Conservation (phyloP, 805 yeast genomes). For the Huiozyma sinensis region DNA sequence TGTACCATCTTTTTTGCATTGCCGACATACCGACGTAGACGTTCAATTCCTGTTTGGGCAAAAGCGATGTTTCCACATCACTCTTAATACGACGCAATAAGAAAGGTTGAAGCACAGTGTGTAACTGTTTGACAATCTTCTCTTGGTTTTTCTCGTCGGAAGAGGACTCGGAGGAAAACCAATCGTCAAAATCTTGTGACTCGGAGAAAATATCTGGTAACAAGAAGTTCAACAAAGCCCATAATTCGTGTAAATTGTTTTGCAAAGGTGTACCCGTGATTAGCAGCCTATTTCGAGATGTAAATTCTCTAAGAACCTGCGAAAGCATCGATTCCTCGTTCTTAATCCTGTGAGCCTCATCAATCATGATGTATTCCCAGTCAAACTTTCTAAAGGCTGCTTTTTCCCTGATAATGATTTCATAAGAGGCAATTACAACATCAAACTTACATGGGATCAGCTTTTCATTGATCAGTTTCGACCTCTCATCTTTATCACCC, state of each 20-base stretch:
- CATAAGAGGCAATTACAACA: conserved; percentile 62
- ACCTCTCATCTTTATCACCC: conserved; percentile 64
- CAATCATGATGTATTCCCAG: conserved; percentile 71
- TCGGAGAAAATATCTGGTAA: conserved; percentile 73
- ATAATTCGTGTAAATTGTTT: conserved; percentile 66
- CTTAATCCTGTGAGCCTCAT: conserved; percentile 73
- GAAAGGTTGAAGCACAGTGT: conserved; percentile 67
- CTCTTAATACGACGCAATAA: conserved; percentile 64
- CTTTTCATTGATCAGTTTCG: conserved; percentile 38
- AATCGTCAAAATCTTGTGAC: conserved; percentile 60
- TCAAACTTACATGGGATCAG: conserved; percentile 57
- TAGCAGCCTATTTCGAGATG: conserved; percentile 56
- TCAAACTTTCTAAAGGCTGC: conserved; percentile 51
- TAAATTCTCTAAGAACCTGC: conserved; percentile 63
- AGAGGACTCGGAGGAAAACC: conserved; percentile 44
- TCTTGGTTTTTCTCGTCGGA: conserved; percentile 33
- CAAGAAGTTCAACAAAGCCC: conserved; percentile 71
- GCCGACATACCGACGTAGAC: conserved; percentile 64
- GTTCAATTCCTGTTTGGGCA: conserved; percentile 67
- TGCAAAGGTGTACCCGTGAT: conserved; percentile 80
- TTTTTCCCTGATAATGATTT: conserved; percentile 68
- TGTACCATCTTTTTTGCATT: conserved; percentile 76
- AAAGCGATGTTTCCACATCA: conserved; percentile 69
- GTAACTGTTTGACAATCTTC: conserved; percentile 53
- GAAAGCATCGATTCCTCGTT: conserved; percentile 65